Conservation (phyloP, 495 filamentous ascomycete species). For the Xylaria venustula region DNA sequence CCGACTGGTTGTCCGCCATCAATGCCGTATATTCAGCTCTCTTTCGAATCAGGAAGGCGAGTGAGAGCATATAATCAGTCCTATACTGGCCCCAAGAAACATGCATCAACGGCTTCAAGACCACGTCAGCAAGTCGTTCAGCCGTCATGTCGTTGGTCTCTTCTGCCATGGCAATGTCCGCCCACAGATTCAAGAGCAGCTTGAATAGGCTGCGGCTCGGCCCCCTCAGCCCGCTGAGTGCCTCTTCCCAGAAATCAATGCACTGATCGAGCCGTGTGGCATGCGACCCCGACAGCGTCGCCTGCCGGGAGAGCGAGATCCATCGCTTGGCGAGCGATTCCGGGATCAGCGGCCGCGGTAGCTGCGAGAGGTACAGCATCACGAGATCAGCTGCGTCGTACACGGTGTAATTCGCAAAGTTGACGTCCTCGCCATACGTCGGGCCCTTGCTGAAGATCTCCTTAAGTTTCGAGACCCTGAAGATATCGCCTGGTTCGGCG, state of each 20-base stretch:
- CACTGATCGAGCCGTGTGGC: constrained; percentile 38
- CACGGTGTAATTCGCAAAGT: constrained; percentile 37
- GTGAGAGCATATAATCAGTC: constrained; percentile 40
- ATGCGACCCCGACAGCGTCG: constrained; percentile 30
- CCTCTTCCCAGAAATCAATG: constrained; percentile 50
- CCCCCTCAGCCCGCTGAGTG: constrained; percentile 38
- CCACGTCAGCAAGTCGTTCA: constrained; percentile 38
- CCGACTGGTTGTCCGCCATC: constrained; percentile 27
- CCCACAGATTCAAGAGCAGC: constrained; percentile 44
- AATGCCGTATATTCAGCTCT: constrained; percentile 37
- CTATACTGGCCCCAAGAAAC: constrained; percentile 27
- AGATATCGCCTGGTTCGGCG: constrained; percentile 32
- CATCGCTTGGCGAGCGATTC: constrained; percentile 39
- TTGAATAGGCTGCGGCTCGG: constrained; percentile 39
- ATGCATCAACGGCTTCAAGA: constrained; percentile 43
- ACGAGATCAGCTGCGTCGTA: constrained; percentile 43
- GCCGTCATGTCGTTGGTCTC: constrained; percentile 46
- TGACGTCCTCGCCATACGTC: constrained; percentile 38
- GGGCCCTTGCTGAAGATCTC: constrained; percentile 35
- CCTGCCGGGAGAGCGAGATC: constrained; percentile 39
- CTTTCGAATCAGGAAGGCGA: constrained; percentile 48
- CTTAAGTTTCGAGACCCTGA: constrained; percentile 33
- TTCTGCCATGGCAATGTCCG: constrained; percentile 34
- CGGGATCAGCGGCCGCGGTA: constrained; percentile 36
- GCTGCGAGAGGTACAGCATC: constrained; percentile 38